Conservation (phyloP, 2,329 filamentous ascomycete genomes). For the Fusarium nurragi region DNA sequence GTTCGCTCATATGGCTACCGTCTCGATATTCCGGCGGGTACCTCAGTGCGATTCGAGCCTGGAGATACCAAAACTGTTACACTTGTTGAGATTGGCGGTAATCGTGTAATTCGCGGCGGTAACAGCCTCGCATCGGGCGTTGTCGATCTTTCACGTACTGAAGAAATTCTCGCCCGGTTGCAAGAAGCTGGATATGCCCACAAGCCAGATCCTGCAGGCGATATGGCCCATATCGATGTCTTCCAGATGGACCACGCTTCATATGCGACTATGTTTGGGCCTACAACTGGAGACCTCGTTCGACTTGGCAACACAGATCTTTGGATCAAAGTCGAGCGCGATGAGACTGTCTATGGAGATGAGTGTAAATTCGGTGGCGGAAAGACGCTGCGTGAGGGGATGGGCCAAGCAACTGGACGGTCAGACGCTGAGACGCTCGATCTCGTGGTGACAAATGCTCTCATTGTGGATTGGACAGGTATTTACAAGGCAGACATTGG, state of each 20-base stretch:
- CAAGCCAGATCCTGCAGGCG: conserved; percentile 69
- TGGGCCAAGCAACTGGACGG: conserved; percentile 89
- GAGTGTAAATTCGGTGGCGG: conserved; percentile 96
- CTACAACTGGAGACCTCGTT: conserved; percentile 87
- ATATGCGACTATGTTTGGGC: conserved; percentile 91
- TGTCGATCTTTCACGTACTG: conserved; percentile 70
- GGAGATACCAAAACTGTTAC: conserved; percentile 91
- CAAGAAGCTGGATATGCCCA: conserved; percentile 82
- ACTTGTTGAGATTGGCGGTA: conserved; percentile 86
- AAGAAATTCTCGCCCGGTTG: conserved; percentile 73
- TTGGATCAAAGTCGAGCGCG: conserved; percentile 90
- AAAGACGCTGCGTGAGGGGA: conserved; percentile 92
- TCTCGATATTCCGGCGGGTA: conserved; percentile 90
- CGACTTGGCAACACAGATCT: conserved; percentile 84
- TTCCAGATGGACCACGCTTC: conserved; percentile 79
- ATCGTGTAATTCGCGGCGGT: conserved; percentile 82
- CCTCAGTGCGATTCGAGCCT: conserved; percentile 92
- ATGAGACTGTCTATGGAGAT: conserved; percentile 85
- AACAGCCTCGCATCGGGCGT: conserved; percentile 80
- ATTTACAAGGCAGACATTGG: conserved; percentile 98
- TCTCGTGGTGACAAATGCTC: conserved; percentile 86
- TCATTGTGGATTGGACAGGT: conserved; percentile 89
- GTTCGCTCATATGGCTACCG: conserved; percentile 82
- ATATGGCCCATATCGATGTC: conserved; percentile 64
- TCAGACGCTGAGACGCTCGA: conserved; percentile 78